phyloP scores from a whole-genome alignment of 768 basidiomycete genomes.

The Zangia roseola region DNA sequence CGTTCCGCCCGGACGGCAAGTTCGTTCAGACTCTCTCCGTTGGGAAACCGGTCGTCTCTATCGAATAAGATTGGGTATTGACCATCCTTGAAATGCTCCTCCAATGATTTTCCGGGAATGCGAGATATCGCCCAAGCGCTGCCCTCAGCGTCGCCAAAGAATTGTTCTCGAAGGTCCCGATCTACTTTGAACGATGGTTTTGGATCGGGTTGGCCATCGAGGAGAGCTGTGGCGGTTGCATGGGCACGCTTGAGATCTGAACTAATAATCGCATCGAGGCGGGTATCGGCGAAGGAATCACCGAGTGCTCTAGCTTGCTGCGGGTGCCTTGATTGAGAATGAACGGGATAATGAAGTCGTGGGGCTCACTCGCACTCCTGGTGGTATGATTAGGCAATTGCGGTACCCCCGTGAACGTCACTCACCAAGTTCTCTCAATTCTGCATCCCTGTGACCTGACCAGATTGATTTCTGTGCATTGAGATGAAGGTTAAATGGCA shows the following conservation, averaged over 20 bases:
- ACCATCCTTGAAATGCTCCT: conserved; percentile 51
- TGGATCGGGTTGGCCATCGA: conserved; percentile 44
- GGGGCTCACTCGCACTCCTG: conserved; percentile 60
- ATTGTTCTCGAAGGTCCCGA: conserved; percentile 60
- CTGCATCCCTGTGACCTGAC: conserved; percentile 77
- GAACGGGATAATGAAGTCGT: neutral
- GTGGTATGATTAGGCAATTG: conserved; percentile 2
- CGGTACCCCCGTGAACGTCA: neutral
- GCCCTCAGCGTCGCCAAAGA: conserved; percentile 72
- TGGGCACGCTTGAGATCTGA: conserved; percentile 67
- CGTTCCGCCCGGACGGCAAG: conserved; percentile 53
- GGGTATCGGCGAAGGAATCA: conserved; percentile 44
- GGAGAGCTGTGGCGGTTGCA: conserved; percentile 58
- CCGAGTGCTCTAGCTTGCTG: conserved; percentile 72
- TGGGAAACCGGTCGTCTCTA: conserved; percentile 57
- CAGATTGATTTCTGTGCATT: conserved; percentile 46
- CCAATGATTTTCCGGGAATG: conserved; percentile 30
- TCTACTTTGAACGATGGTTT: conserved; percentile 49
- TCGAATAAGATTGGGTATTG: conserved; percentile 49
- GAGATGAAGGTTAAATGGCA: too few species aligned
- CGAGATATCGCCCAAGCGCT: conserved; percentile 39
- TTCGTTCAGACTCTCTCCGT: conserved; percentile 69
- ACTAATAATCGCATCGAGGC: conserved; percentile 57
- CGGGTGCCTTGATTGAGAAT: neutral
- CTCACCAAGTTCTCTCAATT: conserved; percentile 75